These are phyloP conservation scores for Bullera alba DNA, from an alignment of 768 basidiomycete species.

Conservation along the genomic window DNA sequence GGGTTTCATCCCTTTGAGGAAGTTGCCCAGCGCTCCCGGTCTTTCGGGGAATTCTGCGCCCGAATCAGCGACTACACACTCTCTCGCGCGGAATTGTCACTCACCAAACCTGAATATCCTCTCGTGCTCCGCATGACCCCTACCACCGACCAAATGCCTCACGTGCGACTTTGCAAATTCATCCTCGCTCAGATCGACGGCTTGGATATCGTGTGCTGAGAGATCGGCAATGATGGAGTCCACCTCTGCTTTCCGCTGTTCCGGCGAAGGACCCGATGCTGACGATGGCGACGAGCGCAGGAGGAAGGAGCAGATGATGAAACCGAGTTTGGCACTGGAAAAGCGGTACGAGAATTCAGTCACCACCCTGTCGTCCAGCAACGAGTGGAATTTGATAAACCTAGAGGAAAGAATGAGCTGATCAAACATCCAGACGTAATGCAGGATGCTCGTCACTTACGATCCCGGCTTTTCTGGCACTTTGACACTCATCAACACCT, in stretches of 20 bases:
- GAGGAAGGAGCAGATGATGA: conserved; percentile 85
- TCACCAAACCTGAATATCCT: conserved; percentile 85
- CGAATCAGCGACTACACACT: not conserved
- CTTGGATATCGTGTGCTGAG: conserved; percentile 66
- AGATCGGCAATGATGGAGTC: conserved; percentile 58
- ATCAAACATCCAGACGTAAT: not conserved
- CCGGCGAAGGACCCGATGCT: conserved; percentile 49
- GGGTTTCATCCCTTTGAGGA: conserved; percentile 70
- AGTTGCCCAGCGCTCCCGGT: conserved; percentile 82
- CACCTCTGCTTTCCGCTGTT: conserved; percentile 45
- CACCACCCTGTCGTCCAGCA: conserved; percentile 82
- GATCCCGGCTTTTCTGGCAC: conserved; percentile 89
- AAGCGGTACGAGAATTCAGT: conserved; percentile 96
- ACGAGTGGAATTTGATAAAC: conserved; percentile 75
- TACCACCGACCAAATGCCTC: conserved; percentile 90
- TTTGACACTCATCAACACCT: conserved; percentile 87
- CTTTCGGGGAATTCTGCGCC: conserved; percentile 86
- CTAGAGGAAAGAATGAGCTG: conserved; percentile 48
- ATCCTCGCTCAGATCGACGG: conserved; percentile 83
- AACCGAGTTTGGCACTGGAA: conserved; percentile 60
- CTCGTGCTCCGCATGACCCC: conserved; percentile 68
- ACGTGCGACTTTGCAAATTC: conserved; percentile 93
- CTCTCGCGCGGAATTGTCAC: conserved; percentile 36
- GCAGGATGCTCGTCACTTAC: conserved; percentile 48
- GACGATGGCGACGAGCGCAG: conserved; percentile 51